Evolutionary conservation across 257 asterid species (phyloP).

Genomic region (Nemophila menziesii): DNA sequence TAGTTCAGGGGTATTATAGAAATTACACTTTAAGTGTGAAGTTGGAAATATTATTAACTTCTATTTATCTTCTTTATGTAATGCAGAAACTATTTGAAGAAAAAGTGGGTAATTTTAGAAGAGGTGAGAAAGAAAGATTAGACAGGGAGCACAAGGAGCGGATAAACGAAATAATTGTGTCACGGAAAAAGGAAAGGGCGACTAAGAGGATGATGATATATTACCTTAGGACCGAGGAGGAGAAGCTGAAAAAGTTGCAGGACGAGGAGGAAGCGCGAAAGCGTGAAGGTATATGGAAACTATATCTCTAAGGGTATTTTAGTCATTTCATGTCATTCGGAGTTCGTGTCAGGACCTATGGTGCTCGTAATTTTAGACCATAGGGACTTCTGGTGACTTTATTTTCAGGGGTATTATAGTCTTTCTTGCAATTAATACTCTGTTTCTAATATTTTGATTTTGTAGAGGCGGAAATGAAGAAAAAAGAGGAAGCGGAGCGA

Average conservation of each 20-base stretch:
- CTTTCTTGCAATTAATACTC: conserved; percentile 1
- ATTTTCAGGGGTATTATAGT: too few relatives aligned
- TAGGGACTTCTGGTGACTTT: too few relatives aligned
- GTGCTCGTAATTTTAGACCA: too few relatives aligned
- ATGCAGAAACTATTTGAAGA: conserved; percentile 45
- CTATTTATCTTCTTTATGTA: conserved; percentile 4
- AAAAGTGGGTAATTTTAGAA: conserved; percentile 35
- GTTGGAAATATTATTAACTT: neutral
- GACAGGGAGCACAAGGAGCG: conserved; percentile 38
- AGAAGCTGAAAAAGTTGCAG: conserved; percentile 43
- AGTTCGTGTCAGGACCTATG: too few relatives aligned
- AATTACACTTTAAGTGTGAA: too few relatives aligned
- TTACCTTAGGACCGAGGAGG: conserved; percentile 62
- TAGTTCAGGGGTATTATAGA: too few relatives aligned
- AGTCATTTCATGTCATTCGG: too few relatives aligned
- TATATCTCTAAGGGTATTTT: neutral
- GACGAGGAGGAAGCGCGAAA: conserved; percentile 85
- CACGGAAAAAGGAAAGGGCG: conserved; percentile 61
- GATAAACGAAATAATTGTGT: conserved; percentile 33
- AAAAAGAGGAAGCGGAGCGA: conserved; percentile 59
- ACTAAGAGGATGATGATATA: conserved; percentile 52
- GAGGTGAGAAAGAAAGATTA: conserved; percentile 30
- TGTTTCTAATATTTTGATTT: conserved; percentile 1
- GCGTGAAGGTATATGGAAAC: conserved; percentile 54
- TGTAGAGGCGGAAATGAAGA: conserved; percentile 59